Conservation (phyloP, 2,329 filamentous ascomycete genomes). For the Microsporum ferrugineum region DNA sequence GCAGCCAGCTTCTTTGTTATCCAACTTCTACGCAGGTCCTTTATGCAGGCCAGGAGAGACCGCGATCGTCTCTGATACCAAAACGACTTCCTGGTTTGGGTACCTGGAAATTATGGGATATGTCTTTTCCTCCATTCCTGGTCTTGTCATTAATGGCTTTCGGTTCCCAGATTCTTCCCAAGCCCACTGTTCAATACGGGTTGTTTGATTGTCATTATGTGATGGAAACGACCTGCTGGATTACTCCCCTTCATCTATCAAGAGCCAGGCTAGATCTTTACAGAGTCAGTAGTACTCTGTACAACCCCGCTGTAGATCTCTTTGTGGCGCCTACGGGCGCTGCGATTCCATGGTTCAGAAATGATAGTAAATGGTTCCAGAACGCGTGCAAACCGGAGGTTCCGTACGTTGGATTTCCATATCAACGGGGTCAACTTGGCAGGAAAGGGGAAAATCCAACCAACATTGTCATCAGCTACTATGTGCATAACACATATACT, state of each 20-base stretch:
- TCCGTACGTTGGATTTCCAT: constrained; percentile 1
- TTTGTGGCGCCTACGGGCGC: background rate
- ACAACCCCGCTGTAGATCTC: constrained; percentile 4
- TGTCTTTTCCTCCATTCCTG: background rate
- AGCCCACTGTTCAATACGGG: background rate
- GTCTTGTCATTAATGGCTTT: background rate
- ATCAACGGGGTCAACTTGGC: background rate
- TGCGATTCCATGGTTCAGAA: background rate
- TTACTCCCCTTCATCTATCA: background rate
- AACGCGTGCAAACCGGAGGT: background rate
- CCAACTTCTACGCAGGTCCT: background rate
- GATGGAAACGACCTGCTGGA: background rate
- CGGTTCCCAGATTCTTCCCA: background rate
- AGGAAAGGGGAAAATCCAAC: background rate
- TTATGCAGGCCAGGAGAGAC: background rate
- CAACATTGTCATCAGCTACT: background rate
- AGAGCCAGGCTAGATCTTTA: background rate
- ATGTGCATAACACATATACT: background rate
- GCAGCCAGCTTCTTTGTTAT: background rate
- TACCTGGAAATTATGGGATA: background rate
- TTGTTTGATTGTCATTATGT: background rate
- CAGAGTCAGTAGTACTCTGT: background rate
- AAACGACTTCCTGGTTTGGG: background rate
- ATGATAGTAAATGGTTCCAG: constrained; percentile 3
- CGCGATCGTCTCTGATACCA: background rate